Conservation (phyloP, 176 grass and related monocot genomes). For the Ensete ventricosum region DNA sequence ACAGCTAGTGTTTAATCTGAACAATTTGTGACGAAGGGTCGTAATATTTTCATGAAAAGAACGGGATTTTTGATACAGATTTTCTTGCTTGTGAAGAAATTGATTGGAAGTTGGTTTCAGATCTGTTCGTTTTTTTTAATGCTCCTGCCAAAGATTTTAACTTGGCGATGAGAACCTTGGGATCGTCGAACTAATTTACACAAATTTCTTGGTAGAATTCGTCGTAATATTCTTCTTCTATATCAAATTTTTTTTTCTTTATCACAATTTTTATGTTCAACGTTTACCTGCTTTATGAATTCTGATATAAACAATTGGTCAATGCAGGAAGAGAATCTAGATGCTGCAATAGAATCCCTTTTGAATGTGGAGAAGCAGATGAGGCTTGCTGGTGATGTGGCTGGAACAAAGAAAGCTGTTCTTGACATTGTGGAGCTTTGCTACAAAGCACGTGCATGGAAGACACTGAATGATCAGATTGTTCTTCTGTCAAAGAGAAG, state of each 20-base stretch:
- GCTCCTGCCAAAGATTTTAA: not conserved
- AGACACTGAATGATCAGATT: constrained; percentile 97
- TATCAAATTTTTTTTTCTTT: not conserved
- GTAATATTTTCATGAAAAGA: not conserved
- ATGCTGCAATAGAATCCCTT: constrained; percentile 71
- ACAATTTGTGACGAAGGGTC: not conserved
- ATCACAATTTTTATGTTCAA: not conserved
- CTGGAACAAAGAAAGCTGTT: constrained; percentile 74
- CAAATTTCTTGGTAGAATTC: not conserved
- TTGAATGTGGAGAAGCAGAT: constrained; percentile 92
- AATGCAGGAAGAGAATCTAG: constrained; percentile 57
- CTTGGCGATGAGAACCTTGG: not conserved
- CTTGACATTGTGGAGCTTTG: constrained; percentile 93
- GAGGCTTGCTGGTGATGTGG: constrained; percentile 70
- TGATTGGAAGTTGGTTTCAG: not conserved
- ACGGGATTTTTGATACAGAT: not conserved
- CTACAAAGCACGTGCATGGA: constrained; percentile 69
- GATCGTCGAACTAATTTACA: not conserved
- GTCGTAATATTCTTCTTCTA: not conserved
- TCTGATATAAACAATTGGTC: not conserved
- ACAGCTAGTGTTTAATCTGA: not conserved
- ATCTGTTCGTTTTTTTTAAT: not conserved
- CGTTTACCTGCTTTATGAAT: not conserved
- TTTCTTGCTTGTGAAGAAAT: not conserved
- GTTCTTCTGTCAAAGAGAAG: constrained; percentile 80